Evolutionary conservation across 306 rosid species (phyloP).

Genomic region (Malus fusca): DNA sequence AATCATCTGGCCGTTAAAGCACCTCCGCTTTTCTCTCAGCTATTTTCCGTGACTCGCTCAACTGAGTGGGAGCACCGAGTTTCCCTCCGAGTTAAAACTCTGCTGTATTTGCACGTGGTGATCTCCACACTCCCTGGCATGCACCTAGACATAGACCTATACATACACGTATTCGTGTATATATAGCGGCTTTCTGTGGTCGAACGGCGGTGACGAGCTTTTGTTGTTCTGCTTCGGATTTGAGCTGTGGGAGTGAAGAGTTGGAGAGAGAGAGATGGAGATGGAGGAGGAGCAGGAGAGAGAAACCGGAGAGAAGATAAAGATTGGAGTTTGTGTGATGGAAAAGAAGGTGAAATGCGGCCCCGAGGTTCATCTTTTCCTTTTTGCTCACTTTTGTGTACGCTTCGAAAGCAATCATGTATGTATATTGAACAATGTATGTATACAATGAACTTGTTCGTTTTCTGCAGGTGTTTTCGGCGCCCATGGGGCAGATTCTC

Average conservation of each 20-base stretch:
- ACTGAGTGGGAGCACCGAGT: not conserved
- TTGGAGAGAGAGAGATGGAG: conserved; percentile 3
- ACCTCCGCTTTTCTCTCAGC: not conserved
- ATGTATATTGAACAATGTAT: conserved; percentile 15
- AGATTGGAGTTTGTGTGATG: conserved; percentile 92
- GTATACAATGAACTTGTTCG: conserved; percentile 8
- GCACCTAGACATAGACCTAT: not conserved
- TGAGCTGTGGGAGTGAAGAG: conserved; percentile 4
- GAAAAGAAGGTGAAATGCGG: conserved; percentile 99
- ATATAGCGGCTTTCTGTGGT: not conserved
- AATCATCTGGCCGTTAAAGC: not conserved
- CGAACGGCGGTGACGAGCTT: conserved; percentile 12
- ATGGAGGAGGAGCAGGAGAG: conserved; percentile 22
- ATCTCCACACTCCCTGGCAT: not conserved
- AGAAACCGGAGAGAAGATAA: conserved; percentile 42
- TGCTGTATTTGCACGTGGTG: not conserved
- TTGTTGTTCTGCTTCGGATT: not conserved
- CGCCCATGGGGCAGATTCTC: conserved; percentile 89
- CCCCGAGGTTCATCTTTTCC: conserved; percentile 49
- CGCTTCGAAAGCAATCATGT: conserved; percentile 3
- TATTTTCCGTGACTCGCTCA: conserved; percentile 5
- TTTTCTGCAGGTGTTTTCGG: conserved; percentile 60
- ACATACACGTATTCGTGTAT: not conserved
- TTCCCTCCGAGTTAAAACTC: not conserved
- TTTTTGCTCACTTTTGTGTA: conserved; percentile 18